Conservation (phyloP, 2,329 filamentous ascomycete species). For the Penicillium janthinellum region DNA sequence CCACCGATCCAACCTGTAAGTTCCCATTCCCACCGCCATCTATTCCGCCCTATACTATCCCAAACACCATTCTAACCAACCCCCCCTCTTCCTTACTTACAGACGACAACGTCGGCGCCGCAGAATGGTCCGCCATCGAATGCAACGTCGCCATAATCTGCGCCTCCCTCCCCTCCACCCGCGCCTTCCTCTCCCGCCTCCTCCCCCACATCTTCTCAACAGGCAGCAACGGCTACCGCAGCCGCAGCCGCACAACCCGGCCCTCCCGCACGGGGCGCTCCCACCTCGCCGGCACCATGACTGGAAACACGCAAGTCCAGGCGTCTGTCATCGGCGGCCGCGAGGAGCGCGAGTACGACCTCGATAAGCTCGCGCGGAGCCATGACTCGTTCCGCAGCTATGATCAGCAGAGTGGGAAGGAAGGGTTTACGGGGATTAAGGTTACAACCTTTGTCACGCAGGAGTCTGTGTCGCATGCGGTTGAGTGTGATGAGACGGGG, state of each 20-base stretch:
- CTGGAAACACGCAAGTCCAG: constrained; percentile 20
- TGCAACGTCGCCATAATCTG: constrained; percentile 47
- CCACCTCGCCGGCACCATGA: constrained; percentile 14
- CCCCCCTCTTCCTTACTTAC: background rate
- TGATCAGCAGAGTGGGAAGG: constrained; percentile 5
- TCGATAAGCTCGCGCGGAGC: constrained; percentile 17
- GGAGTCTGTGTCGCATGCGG: constrained; percentile 17
- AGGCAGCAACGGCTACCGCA: constrained; percentile 26
- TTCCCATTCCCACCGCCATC: background rate
- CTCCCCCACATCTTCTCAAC: constrained; percentile 34
- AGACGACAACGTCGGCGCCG: constrained; percentile 41
- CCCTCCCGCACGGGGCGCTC: constrained; percentile 20
- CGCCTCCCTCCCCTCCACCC: constrained; percentile 41
- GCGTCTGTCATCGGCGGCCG: constrained; percentile 26
- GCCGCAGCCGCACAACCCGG: constrained; percentile 24
- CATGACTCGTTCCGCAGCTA: constrained; percentile 1
- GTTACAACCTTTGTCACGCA: constrained; percentile 34
- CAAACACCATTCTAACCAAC: background rate
- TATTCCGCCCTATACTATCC: background rate
- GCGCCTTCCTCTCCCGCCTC: constrained; percentile 29
- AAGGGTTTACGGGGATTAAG: constrained; percentile 25
- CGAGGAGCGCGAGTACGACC: constrained; percentile 13
- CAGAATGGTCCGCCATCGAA: constrained; percentile 48
- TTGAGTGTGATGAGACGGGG: constrained; percentile 21
- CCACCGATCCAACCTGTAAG: constrained; percentile 34